These are phyloP conservation scores for Marasmius oreades DNA, from an alignment of 1,284 basidiomycete genomes.

Conservation along the genomic window DNA sequence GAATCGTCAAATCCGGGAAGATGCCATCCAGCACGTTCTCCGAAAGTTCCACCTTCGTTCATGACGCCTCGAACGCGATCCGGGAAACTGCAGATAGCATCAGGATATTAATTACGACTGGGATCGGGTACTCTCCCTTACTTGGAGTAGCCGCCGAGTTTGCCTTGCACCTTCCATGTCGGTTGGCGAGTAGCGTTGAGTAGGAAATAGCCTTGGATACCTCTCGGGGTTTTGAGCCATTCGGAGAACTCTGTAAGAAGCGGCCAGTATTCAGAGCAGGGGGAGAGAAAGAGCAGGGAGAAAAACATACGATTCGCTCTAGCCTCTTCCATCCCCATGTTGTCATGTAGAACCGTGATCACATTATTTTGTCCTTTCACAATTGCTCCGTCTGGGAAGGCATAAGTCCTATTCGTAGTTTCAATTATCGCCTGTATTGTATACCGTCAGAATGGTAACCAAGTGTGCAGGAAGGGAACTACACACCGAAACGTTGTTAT, in stretches of 20 bases:
- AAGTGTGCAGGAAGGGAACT: background rate
- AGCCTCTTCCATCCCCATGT: conserved; percentile 15
- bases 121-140: conserved; percentile 22
- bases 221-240: conserved; percentile 26
- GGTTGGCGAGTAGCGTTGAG: background rate
- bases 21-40: conserved; percentile 62
- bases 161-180: conserved; percentile 61
- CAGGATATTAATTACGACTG: background rate
- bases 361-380: conserved; percentile 14
- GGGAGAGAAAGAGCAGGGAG: background rate
- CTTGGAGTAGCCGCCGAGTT: conserved; percentile 56
- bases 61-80: conserved; percentile 48
- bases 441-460: background rate
- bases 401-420: conserved; percentile 15
- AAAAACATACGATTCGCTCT: conserved; percentile 9
- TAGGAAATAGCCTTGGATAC: conserved; percentile 42
- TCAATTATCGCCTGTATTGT: conserved; percentile 11
- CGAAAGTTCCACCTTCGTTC: conserved; percentile 62
- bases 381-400: conserved; percentile 15
- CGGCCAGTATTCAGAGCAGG: background rate
- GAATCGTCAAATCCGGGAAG: conserved; percentile 54
- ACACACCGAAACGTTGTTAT: background rate
- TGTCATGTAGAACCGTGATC: conserved; percentile 25
- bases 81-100: conserved; percentile 32
- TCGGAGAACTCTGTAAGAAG: background rate